A percentile compares a stretch with the other conserved stretches of the same genome.
These are phyloP conservation scores for Sphaerulina populicola DNA, from an alignment of 2,329 filamentous ascomycete genomes.

Conservation along the genomic window DNA sequence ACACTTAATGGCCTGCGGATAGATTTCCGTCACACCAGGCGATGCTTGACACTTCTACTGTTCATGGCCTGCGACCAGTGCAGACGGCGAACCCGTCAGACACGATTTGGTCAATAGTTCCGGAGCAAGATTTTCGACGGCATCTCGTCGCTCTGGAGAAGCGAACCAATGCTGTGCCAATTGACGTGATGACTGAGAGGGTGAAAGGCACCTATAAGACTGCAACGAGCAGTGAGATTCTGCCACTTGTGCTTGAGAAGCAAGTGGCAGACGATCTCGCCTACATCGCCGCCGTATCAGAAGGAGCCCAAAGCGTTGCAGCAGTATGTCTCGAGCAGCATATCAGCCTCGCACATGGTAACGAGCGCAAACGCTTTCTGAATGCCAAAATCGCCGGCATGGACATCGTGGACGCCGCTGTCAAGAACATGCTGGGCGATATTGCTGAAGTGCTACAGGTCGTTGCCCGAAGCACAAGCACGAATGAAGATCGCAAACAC, in stretches of 20 bases:
- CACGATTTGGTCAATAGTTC: conserved; percentile 11
- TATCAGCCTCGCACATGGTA: background rate
- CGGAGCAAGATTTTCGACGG: conserved; percentile 8
- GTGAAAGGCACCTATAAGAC: background rate
- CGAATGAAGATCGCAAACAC: background rate
- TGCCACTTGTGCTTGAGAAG: conserved; percentile 11
- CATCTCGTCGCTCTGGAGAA: conserved; percentile 12
- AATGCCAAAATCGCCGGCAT: conserved; percentile 11
- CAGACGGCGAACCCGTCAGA: conserved; percentile 1
- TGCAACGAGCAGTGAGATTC: background rate
- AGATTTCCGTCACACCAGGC: background rate
- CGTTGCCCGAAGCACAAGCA: background rate
- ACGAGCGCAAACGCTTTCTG: background rate
- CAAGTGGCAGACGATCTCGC: conserved; percentile 13
- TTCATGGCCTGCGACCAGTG: background rate
- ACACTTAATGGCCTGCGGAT: background rate
- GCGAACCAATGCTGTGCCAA: conserved; percentile 14
- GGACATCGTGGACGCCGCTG: conserved; percentile 10
- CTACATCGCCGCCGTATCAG: conserved; percentile 12
- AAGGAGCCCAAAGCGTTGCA: conserved; percentile 15
- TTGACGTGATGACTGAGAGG: conserved; percentile 8
- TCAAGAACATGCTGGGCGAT: conserved; percentile 7
- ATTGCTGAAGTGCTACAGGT: conserved; percentile 4
- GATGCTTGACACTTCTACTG: background rate
- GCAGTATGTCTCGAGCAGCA: conserved; percentile 14